Conservation (phyloP, 208 protist species). For the Leishmania turanica region DNA sequence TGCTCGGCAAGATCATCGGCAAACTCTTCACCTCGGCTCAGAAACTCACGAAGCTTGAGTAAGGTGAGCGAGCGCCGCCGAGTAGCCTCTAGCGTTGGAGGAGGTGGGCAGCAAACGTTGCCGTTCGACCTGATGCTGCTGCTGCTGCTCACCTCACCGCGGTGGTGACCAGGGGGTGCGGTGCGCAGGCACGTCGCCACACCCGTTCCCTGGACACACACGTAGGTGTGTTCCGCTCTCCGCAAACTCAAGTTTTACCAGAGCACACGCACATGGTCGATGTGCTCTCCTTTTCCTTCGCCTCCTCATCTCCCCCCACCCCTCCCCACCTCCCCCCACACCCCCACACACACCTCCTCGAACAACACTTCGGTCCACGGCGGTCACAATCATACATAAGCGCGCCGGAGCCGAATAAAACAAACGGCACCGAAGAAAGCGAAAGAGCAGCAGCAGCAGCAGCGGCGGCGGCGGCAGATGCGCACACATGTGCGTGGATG, state of each 20-base stretch:
- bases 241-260: neutral
- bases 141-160: neutral
- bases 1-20: conserved; percentile 4
- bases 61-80: neutral
- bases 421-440: neutral
- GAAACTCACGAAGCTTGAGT: neutral
- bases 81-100: neutral
- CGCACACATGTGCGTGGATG: neutral
- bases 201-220: neutral
- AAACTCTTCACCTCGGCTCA: neutral
- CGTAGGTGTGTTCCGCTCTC: neutral
- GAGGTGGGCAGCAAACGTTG: neutral
- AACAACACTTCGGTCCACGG: neutral
- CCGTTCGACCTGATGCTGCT: neutral
- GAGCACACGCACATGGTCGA: neutral
- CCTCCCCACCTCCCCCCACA: neutral
- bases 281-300: neutral
- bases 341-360: too few relatives aligned
- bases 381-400: neutral
- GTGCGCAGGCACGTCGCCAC: neutral
- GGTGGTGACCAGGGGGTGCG: neutral
- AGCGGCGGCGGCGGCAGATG: too few relatives aligned
- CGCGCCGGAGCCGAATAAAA: neutral
- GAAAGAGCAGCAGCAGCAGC: neutral
- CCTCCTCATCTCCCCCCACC: neutral